A percentile compares a stretch with the other conserved stretches of the same genome.
Conservation (phyloP, 441 rosid species). For the Capsella rubella region DNA sequence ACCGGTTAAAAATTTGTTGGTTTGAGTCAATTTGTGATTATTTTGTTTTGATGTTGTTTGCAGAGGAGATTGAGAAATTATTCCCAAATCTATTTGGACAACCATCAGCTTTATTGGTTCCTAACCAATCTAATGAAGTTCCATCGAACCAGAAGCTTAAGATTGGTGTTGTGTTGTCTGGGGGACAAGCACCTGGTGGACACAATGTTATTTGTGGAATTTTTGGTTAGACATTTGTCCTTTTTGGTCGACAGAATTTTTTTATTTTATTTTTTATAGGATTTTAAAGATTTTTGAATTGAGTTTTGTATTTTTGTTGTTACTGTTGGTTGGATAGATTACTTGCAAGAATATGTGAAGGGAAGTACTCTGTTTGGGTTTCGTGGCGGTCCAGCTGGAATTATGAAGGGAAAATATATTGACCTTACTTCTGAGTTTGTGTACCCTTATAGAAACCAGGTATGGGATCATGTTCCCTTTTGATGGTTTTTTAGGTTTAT, state of each 20-base stretch:
- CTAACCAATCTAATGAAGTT: slow-evolving; percentile 39
- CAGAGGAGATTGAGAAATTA: slow-evolving; percentile 89
- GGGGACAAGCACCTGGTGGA: slow-evolving; percentile 99
- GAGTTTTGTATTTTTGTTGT: neutral
- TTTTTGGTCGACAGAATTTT: neutral
- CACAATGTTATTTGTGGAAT: slow-evolving; percentile 97
- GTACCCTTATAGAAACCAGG: slow-evolving; percentile 89
- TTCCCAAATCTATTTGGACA: slow-evolving; percentile 87
- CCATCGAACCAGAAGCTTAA: slow-evolving; percentile 60
- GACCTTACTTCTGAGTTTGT: slow-evolving; percentile 73
- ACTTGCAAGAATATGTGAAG: slow-evolving; percentile 76
- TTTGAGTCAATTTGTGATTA: neutral
- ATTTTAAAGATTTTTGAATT: neutral
- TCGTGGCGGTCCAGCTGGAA: slow-evolving; percentile 97
- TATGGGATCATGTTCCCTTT: slow-evolving; percentile 20
- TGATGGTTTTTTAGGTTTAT: neutral
- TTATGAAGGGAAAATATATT: slow-evolving; percentile 83
- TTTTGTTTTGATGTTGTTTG: slow-evolving; percentile 15
- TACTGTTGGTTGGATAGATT: slow-evolving; percentile 51
- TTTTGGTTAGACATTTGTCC: slow-evolving; percentile 57
- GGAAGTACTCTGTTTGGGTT: slow-evolving; percentile 87
- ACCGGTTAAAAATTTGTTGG: neutral
- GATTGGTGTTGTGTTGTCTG: slow-evolving; percentile 93
- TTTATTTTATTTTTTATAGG: neutral
- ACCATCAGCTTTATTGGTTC: slow-evolving; percentile 76